A percentile compares a stretch with the other conserved stretches of the same genome.
Evolutionary conservation across 345 rosid genomes (phyloP).

Genomic region (Melastoma malabathricum): DNA sequence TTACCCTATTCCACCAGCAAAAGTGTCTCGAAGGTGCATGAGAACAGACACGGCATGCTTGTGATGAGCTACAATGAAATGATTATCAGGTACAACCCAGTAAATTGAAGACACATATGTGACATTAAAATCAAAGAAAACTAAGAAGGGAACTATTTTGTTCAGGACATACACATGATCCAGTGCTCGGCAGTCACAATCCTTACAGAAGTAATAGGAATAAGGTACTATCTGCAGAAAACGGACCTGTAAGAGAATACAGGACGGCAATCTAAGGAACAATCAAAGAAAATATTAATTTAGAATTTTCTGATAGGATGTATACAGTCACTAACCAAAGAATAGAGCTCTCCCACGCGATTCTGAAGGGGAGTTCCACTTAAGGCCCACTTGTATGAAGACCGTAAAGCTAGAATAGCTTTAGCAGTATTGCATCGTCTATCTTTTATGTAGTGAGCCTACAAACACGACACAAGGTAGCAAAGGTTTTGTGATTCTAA

Average conservation of each 20-base stretch:
- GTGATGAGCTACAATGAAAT: constrained; percentile 32
- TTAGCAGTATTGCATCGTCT: constrained; percentile 81
- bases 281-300: constrained; percentile 5
- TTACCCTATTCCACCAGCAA: constrained; percentile 99
- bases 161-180: constrained; percentile 54
- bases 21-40: constrained; percentile 84
- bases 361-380: constrained; percentile 99
- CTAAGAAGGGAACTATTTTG: too few relatives aligned
- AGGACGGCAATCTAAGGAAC: constrained; percentile 9
- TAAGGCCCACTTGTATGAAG: constrained; percentile 83
- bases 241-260: constrained; percentile 55
- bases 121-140: background rate
- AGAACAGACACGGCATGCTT: constrained; percentile 50
- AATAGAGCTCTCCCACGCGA: constrained; percentile 96
- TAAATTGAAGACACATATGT: background rate
- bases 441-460: constrained; percentile 94
- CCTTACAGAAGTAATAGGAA: constrained; percentile 92
- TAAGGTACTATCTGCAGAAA: constrained; percentile 74
- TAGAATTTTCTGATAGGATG: too few relatives aligned
- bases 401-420: constrained; percentile 75
- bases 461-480: constrained; percentile 4
- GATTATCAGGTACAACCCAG: constrained; percentile 5
- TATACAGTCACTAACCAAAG: constrained; percentile 43
- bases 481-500: background rate
- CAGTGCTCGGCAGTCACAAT: constrained; percentile 81